phyloP scores from a whole-genome alignment of 2,329 filamentous ascomycete species.

The Neoscytalidium dimidiatum region DNA sequence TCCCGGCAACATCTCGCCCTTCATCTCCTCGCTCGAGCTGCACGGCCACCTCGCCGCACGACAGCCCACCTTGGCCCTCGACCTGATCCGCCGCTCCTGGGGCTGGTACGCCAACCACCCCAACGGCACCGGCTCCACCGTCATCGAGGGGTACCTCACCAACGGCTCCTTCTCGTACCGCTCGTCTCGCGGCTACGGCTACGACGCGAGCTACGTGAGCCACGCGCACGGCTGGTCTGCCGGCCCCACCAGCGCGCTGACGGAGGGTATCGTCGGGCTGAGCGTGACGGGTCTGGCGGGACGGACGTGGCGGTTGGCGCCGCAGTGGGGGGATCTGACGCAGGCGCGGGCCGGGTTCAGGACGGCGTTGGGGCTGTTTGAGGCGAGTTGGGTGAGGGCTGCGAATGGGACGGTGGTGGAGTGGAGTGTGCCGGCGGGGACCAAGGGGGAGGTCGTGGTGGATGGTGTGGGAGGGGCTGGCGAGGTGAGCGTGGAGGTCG shows the following conservation, averaged over 20 bases:
- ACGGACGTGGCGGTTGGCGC: slow-evolving; percentile 45
- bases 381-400: slow-evolving; percentile 33
- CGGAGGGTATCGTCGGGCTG: slow-evolving; percentile 49
- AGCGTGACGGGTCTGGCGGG: slow-evolving; percentile 43
- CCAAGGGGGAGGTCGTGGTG: background rate
- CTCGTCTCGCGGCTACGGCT: slow-evolving; percentile 52
- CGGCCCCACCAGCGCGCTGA: slow-evolving; percentile 32
- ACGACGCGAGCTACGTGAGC: slow-evolving; percentile 44
- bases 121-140: slow-evolving; percentile 60
- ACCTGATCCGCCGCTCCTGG: slow-evolving; percentile 59
- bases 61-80: slow-evolving; percentile 53
- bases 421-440: slow-evolving; percentile 26
- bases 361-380: slow-evolving; percentile 47
- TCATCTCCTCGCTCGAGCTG: slow-evolving; percentile 61
- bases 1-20: slow-evolving; percentile 59
- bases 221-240: slow-evolving; percentile 48
- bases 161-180: slow-evolving; percentile 62
- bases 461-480: background rate
- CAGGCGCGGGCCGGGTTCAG: slow-evolving; percentile 49
- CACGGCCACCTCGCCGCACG: slow-evolving; percentile 56
- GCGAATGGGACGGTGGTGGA: slow-evolving; percentile 16
- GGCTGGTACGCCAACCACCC: slow-evolving; percentile 62
- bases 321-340: slow-evolving; percentile 47
- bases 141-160: slow-evolving; percentile 60
- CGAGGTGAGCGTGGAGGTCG: background rate